Evolutionary conservation across 371 early-diverging fungal genomes (phyloP).

Genomic region (Apophysomyces elegans): DNA sequence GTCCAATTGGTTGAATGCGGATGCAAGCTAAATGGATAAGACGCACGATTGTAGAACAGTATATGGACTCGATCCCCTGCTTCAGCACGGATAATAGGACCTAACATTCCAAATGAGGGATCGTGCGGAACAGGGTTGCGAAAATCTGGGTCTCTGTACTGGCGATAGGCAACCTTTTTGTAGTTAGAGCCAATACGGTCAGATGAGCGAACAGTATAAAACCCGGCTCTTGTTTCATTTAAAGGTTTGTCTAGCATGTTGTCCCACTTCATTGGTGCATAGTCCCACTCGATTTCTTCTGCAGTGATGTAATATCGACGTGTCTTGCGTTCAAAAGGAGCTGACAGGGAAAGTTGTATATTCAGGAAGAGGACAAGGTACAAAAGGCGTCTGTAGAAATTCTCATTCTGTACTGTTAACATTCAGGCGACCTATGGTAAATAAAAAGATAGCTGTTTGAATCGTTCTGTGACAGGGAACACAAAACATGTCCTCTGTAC

Average conservation of each 20-base stretch:
- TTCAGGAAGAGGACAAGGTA: neutral
- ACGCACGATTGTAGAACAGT: slow-evolving; percentile 46
- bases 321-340: slow-evolving; percentile 12
- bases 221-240: slow-evolving; percentile 26
- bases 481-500: too few species aligned
- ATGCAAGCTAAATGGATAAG: slow-evolving; percentile 50
- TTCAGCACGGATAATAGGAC: slow-evolving; percentile 58
- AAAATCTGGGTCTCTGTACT: slow-evolving; percentile 49
- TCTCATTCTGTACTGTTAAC: too few species aligned
- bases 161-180: slow-evolving; percentile 44
- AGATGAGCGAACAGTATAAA: slow-evolving; percentile 32
- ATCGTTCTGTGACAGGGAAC: too few species aligned
- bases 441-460: too few species aligned
- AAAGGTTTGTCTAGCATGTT: slow-evolving; percentile 41
- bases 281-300: slow-evolving; percentile 55
- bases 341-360: neutral
- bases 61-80: slow-evolving; percentile 53
- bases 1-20: slow-evolving; percentile 33
- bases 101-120: slow-evolving; percentile 44
- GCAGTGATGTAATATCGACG: slow-evolving; percentile 55
- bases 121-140: slow-evolving; percentile 34
- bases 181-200: slow-evolving; percentile 48
- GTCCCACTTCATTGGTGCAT: slow-evolving; percentile 50
- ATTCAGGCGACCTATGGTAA: too few species aligned
- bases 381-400: neutral